phyloP scores from a whole-genome alignment of 768 basidiomycete genomes.

The Tylopilus felleus region DNA sequence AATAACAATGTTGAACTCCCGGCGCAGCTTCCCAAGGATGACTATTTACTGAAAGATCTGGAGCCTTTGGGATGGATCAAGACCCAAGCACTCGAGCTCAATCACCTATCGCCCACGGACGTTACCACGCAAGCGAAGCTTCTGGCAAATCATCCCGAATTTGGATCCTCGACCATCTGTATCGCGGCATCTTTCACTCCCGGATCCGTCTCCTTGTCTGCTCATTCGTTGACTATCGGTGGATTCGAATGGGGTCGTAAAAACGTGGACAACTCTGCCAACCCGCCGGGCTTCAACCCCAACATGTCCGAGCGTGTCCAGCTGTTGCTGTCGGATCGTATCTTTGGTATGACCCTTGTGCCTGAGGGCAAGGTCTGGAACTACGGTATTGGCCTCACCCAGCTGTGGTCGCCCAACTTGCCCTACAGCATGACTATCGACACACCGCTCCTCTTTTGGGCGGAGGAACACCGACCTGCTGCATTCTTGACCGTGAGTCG shows the following conservation, averaged over 20 bases:
- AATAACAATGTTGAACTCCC: slow-evolving; percentile 95
- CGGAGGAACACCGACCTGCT: slow-evolving; percentile 89
- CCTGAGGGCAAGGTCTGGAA: slow-evolving; percentile 97
- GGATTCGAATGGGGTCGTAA: slow-evolving; percentile 99
- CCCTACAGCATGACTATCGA: slow-evolving; percentile 83
- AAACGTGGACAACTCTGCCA: slow-evolving; percentile 80
- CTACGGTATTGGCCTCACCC: slow-evolving; percentile 91
- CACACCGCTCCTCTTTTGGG: slow-evolving; percentile 95
- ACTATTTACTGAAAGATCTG: slow-evolving; percentile 91
- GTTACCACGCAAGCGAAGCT: slow-evolving; percentile 93
- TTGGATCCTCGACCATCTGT: slow-evolving; percentile 91
- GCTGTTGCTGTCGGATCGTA: slow-evolving; percentile 89
- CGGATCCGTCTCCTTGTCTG: slow-evolving; percentile 92
- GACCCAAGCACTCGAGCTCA: slow-evolving; percentile 90
- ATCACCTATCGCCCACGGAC: slow-evolving; percentile 90
- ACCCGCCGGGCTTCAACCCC: slow-evolving; percentile 94
- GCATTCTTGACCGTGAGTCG: slow-evolving; percentile 84
- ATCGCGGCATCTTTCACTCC: slow-evolving; percentile 96
- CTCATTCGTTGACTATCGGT: slow-evolving; percentile 84
- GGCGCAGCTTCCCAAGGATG: slow-evolving; percentile 85
- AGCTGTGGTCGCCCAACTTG: slow-evolving; percentile 81
- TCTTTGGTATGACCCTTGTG: slow-evolving; percentile 93
- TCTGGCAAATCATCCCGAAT: slow-evolving; percentile 95
- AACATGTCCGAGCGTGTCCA: slow-evolving; percentile 97
- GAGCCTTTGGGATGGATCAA: slow-evolving; percentile 97